These are phyloP conservation scores for Quillaja saponaria DNA, from an alignment of 306 rosid genomes.

Conservation along the genomic window DNA sequence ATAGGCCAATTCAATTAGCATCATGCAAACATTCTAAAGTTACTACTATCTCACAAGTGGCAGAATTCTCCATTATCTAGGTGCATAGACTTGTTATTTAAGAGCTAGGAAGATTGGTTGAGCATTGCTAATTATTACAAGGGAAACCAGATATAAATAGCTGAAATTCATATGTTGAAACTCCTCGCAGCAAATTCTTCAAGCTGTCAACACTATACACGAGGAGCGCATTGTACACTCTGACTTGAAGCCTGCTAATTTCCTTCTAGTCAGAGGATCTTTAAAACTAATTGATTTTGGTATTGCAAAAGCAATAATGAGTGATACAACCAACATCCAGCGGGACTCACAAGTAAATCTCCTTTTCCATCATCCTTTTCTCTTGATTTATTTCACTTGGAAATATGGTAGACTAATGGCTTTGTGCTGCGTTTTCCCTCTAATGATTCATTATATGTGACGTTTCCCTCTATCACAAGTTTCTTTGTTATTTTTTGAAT, in stretches of 20 bases:
- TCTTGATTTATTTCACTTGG: not conserved
- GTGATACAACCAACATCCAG: constrained; percentile 94
- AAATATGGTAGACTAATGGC: too few species aligned
- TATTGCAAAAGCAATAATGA: constrained; percentile 94
- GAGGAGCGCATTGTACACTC: constrained; percentile 96
- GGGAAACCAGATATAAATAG: not conserved
- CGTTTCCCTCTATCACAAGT: too few species aligned
- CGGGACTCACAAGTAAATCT: constrained; percentile 84
- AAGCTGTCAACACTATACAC: constrained; percentile 88
- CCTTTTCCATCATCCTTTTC: constrained; percentile 12
- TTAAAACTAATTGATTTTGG: constrained; percentile 94
- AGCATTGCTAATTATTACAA: too few species aligned
- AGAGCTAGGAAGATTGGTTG: too few species aligned
- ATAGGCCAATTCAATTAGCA: too few species aligned
- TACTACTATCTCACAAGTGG: too few species aligned
- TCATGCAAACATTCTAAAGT: too few species aligned
- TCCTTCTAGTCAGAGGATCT: constrained; percentile 92
- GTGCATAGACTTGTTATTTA: too few species aligned
- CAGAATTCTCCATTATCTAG: too few species aligned
- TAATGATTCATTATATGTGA: too few species aligned
- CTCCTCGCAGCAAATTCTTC: constrained; percentile 83
- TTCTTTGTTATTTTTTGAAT: too few species aligned
- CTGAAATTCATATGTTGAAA: constrained; percentile 29
- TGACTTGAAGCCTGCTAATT: constrained; percentile 96
- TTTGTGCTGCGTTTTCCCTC: too few species aligned